Percentiles rank a stretch among this genome's conserved stretches.
Evolutionary conservation across 768 basidiomycete genomes (phyloP).

Genomic region (Rhizopogon vesiculosus): DNA sequence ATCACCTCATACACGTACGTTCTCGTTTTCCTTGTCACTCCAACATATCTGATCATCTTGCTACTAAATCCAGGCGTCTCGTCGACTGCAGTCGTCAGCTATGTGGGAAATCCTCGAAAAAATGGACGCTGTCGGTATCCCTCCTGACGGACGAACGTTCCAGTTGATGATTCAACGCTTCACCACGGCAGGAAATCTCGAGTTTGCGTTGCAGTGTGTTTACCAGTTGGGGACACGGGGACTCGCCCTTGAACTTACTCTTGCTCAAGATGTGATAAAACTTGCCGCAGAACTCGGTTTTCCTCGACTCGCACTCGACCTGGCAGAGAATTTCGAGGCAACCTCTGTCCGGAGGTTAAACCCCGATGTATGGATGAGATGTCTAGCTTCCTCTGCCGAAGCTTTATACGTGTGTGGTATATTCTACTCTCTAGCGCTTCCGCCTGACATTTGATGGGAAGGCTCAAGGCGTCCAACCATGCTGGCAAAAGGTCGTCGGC

Average conservation of each 20-base stretch:
- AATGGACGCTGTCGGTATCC: slow-evolving; percentile 47
- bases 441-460: slow-evolving; percentile 22
- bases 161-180: slow-evolving; percentile 47
- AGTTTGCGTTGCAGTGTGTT: slow-evolving; percentile 59
- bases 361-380: slow-evolving; percentile 56
- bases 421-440: neutral
- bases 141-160: slow-evolving; percentile 51
- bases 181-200: slow-evolving; percentile 46
- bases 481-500: slow-evolving; percentile 59
- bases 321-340: slow-evolving; percentile 58
- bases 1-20: slow-evolving; percentile 56
- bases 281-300: slow-evolving; percentile 49
- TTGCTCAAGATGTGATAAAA: slow-evolving; percentile 48
- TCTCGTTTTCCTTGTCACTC: neutral
- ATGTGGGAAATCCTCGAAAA: slow-evolving; percentile 47
- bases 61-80: slow-evolving; percentile 39
- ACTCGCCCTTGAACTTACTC: slow-evolving; percentile 44
- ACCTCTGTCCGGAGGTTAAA: slow-evolving; percentile 49
- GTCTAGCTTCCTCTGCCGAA: slow-evolving; percentile 61
- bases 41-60: slow-evolving; percentile 1
- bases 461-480: slow-evolving; percentile 60
- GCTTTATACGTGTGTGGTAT: slow-evolving; percentile 60
- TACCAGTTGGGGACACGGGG: slow-evolving; percentile 51
- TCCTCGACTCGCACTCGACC: slow-evolving; percentile 67
- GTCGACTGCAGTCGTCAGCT: slow-evolving; percentile 31